Percentiles rank a stretch among this genome's conserved stretches.
phyloP scores from a whole-genome alignment of 805 yeast species.

The Candida andamanensis region DNA sequence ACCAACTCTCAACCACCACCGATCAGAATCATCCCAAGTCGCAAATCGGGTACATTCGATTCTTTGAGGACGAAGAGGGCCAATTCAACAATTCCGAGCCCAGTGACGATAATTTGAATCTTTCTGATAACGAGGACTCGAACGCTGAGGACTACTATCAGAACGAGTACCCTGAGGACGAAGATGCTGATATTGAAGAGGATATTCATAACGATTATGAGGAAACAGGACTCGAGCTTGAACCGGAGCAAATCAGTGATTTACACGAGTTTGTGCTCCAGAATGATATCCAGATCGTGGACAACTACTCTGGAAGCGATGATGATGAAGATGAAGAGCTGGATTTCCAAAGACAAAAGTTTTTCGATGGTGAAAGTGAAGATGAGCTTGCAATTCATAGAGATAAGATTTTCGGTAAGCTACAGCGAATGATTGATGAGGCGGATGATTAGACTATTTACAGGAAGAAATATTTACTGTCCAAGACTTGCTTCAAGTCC shows the following conservation, averaged over 20 bases:
- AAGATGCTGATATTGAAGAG: slow-evolving; percentile 45
- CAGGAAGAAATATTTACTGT: slow-evolving; percentile 35
- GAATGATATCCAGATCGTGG: slow-evolving; percentile 5
- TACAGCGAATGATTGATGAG: slow-evolving; percentile 46
- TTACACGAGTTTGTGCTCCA: slow-evolving; percentile 8
- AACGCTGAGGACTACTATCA: slow-evolving; percentile 88
- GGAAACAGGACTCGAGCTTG: slow-evolving; percentile 12
- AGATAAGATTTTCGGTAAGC: slow-evolving; percentile 53
- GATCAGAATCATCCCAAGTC: slow-evolving; percentile 46
- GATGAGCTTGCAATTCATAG: slow-evolving; percentile 61
- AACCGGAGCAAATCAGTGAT: slow-evolving; percentile 22
- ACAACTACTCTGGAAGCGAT: slow-evolving; percentile 9
- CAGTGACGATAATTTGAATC: slow-evolving; percentile 32
- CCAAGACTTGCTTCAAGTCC: slow-evolving; percentile 25
- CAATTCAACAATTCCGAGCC: slow-evolving; percentile 22
- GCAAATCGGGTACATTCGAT: slow-evolving; percentile 49
- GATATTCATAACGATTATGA: slow-evolving; percentile 16
- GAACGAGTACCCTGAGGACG: slow-evolving; percentile 95
- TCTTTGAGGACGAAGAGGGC: slow-evolving; percentile 52
- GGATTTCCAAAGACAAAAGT: slow-evolving; percentile 52
- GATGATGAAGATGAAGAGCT: slow-evolving; percentile 22
- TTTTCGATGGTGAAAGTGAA: slow-evolving; percentile 51
- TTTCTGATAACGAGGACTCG: slow-evolving; percentile 75
- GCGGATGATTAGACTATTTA: slow-evolving; percentile 9
- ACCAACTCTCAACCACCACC: slow-evolving; percentile 38